These are phyloP conservation scores for Larix kaempferi DNA, from an alignment of 75 land plant genomes.

Conservation along the genomic window DNA sequence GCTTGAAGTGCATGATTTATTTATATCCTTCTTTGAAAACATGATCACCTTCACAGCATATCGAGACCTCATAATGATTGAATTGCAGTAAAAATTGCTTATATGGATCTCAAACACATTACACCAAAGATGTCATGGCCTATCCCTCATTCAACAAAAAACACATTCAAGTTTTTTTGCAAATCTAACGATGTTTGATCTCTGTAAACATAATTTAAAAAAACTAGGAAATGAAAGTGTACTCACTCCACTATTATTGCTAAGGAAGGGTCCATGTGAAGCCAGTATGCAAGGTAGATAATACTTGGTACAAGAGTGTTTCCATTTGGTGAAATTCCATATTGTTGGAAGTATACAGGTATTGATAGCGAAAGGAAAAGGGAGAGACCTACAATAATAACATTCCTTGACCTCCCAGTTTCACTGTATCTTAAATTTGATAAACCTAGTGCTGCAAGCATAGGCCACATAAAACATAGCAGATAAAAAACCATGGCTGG, in stretches of 20 bases:
- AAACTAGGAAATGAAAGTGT: not conserved
- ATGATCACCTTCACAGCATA: no score
- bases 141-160: not conserved
- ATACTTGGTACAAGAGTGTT: slow-evolving; percentile 71
- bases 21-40: no score
- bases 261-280: slow-evolving; percentile 81
- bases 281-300: slow-evolving; percentile 85
- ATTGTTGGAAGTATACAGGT: slow-evolving; percentile 97
- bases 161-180: no score
- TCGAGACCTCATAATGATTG: no score
- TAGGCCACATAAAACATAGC: slow-evolving; percentile 91
- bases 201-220: not conserved
- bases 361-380: slow-evolving; percentile 84
- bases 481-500: slow-evolving; percentile 84
- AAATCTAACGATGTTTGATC: not conserved
- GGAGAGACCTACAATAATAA: slow-evolving; percentile 83
- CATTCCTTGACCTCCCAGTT: slow-evolving; percentile 96
- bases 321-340: slow-evolving; percentile 48
- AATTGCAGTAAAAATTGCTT: not conserved
- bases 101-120: not conserved
- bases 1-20: no score
- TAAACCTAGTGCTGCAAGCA: slow-evolving; percentile 84
- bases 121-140: not conserved
- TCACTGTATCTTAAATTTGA: slow-evolving; percentile 95
- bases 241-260: slow-evolving; percentile 59